phyloP scores from a whole-genome alignment of 352 stramenopile genomes.

The Pythium aquatile region DNA sequence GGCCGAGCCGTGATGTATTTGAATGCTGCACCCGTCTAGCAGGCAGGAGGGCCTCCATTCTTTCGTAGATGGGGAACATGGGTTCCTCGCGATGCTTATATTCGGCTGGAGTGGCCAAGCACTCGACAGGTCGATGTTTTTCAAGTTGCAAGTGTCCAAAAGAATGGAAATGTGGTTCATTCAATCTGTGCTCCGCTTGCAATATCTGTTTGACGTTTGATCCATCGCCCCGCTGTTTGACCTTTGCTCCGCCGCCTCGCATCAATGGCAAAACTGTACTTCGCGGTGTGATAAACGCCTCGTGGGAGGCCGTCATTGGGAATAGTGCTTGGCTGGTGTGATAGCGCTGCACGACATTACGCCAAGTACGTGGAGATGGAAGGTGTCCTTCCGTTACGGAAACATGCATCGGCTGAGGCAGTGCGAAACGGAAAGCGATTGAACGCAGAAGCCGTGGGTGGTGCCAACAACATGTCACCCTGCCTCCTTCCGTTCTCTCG shows the following conservation, averaged over 20 bases:
- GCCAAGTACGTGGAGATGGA: no score
- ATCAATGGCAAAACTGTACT: no score
- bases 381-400: neutral
- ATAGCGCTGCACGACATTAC: no score
- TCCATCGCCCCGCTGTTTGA: no score
- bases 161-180: slow-evolving; percentile 2
- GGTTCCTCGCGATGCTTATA: neutral
- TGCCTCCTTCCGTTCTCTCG: no score
- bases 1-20: neutral
- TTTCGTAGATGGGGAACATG: neutral
- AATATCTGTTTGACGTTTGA: no score
- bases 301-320: no score
- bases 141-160: neutral
- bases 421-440: neutral
- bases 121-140: neutral
- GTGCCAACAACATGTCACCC: no score
- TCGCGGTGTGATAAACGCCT: no score
- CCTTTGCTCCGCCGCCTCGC: no score
- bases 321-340: no score
- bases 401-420: neutral
- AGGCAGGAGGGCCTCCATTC: neutral
- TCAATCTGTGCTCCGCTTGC: neutral
- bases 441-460: neutral
- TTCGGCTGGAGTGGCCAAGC: neutral
- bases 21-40: neutral